Percentiles rank a stretch among this genome's conserved stretches.
Evolutionary conservation across 257 asterid species (phyloP).

Genomic region (Craterostigma plantagineum): DNA sequence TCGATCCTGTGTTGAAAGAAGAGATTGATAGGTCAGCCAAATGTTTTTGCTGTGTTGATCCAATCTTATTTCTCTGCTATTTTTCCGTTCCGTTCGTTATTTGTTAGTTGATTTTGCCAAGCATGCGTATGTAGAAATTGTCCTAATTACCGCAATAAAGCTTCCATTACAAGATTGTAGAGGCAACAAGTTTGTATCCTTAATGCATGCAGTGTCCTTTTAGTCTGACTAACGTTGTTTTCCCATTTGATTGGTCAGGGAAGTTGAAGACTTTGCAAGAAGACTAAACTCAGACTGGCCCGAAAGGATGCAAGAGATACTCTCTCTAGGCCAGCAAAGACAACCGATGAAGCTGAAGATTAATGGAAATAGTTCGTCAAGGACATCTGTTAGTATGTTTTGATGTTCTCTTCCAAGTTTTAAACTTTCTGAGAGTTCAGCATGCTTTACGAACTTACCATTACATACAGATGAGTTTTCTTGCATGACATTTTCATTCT

Average conservation of each 20-base stretch:
- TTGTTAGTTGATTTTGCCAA: neutral
- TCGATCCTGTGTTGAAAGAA: constrained; percentile 76
- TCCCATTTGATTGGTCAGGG: constrained; percentile 45
- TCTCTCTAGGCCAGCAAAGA: constrained; percentile 49
- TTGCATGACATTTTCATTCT: no score
- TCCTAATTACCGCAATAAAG: neutral
- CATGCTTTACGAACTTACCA: no score
- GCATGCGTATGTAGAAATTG: no score
- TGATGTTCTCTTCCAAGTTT: no score
- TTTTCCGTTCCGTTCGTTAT: neutral
- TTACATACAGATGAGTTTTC: no score
- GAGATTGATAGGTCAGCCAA: constrained; percentile 72
- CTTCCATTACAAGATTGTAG: neutral
- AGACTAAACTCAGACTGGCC: constrained; percentile 80
- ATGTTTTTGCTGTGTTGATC: no score
- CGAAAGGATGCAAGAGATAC: constrained; percentile 66
- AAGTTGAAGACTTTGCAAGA: constrained; percentile 91
- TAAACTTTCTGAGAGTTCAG: no score
- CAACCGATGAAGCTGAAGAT: constrained; percentile 24
- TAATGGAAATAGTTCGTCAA: constrained; percentile 44
- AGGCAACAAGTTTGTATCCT: no score
- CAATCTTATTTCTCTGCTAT: constrained; percentile 8
- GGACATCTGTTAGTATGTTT: constrained; percentile 36
- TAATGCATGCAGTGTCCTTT: neutral
- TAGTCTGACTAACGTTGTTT: constrained; percentile 1